A percentile compares a stretch with the other conserved stretches of the same genome.
Evolutionary conservation across 2,329 filamentous ascomycete species (phyloP).

Genomic region (Pseudomassariella vexata): DNA sequence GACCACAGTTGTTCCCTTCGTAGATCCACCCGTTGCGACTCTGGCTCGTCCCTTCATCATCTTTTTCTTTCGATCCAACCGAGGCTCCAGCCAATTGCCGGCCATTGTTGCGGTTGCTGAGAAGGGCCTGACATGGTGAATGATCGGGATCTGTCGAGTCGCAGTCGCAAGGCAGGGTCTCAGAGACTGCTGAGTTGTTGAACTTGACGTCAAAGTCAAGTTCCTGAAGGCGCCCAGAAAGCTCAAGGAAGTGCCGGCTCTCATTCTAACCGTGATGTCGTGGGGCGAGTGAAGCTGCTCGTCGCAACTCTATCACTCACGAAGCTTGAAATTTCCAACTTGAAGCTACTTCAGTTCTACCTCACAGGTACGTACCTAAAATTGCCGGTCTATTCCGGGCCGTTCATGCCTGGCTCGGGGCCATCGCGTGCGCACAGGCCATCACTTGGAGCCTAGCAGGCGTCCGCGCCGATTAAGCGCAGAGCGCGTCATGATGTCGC

Average conservation of each 20-base stretch:
- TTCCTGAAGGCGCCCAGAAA: constrained; percentile 46
- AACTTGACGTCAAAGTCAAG: constrained; percentile 37
- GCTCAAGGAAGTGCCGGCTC: constrained; percentile 34
- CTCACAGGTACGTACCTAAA: too few species aligned
- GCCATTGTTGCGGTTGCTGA: constrained; percentile 57
- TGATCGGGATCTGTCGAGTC: constrained; percentile 23
- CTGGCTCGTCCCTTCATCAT: constrained; percentile 89
- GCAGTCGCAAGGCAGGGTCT: constrained; percentile 21
- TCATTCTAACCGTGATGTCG: constrained; percentile 36
- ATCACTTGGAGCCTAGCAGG: too few species aligned
- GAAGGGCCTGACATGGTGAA: constrained; percentile 58
- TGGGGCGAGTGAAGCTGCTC: constrained; percentile 1
- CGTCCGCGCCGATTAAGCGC: too few species aligned
- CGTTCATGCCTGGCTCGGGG: too few species aligned
- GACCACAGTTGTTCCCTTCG: constrained; percentile 87
- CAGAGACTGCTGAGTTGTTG: constrained; percentile 31
- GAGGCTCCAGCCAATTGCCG: constrained; percentile 79
- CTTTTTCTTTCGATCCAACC: constrained; percentile 67
- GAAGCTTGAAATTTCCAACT: constrained; percentile 10
- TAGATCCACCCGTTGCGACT: constrained; percentile 84
- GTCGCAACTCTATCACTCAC: not conserved
- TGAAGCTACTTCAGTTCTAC: too few species aligned
- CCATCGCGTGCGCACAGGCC: too few species aligned
- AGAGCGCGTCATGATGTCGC: too few species aligned
- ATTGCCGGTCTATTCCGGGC: too few species aligned